Evolutionary conservation across 1,284 basidiomycete species (phyloP).

Genomic region (Apiotrichum veenhuisii): DNA sequence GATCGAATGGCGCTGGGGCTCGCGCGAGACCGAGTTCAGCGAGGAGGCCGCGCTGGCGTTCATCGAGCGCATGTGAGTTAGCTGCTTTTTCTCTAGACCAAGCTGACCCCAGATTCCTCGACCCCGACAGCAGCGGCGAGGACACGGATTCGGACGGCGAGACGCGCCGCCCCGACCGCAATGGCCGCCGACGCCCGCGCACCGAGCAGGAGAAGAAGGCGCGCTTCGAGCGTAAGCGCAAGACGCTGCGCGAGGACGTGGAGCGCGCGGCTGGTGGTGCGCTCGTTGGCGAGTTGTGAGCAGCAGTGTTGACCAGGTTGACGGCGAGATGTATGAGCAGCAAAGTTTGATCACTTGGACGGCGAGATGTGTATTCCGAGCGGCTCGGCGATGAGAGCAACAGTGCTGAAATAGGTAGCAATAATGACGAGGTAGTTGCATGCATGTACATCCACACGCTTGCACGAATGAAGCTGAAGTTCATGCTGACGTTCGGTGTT

Average conservation of each 20-base stretch:
- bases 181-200: conserved; percentile 2
- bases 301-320: background rate
- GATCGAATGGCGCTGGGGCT: conserved; percentile 46
- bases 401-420: no score
- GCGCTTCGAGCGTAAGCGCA: conserved; percentile 34
- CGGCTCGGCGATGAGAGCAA: no score
- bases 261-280: conserved; percentile 38
- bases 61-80: conserved; percentile 42
- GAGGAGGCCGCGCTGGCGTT: conserved; percentile 42
- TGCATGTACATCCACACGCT: no score
- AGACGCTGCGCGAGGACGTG: conserved; percentile 34
- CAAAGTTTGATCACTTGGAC: no score
- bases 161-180: conserved; percentile 4
- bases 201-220: conserved; percentile 28
- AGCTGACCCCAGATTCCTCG: conserved; percentile 14
- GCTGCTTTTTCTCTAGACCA: background rate
- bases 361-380: no score
- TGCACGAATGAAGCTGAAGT: no score
- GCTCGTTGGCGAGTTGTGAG: conserved; percentile 18
- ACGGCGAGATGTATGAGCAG: background rate
- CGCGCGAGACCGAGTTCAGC: conserved; percentile 45
- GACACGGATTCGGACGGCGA: conserved; percentile 23
- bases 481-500: no score
- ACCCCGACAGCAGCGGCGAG: conserved; percentile 8
- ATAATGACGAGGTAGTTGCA: no score